Evolutionary conservation across 495 filamentous ascomycete species (phyloP), one percentile per base, ranked within the genome.

Genomic region (Bacidia rubella): DNA sequence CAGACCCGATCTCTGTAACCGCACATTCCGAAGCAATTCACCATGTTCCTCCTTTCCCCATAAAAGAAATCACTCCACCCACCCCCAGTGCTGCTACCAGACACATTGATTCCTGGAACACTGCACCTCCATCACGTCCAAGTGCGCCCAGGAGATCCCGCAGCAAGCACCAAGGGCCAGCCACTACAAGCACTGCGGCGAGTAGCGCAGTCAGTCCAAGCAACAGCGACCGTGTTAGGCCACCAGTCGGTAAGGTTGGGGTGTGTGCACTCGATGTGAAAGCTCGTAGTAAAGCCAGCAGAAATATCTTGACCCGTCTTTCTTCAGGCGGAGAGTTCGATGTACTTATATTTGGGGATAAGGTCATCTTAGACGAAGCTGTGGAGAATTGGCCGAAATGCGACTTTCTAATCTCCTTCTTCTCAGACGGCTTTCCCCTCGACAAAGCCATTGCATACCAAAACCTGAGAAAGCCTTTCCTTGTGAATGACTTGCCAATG

Each of bases 381-480:
- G 71, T 85, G 43, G 82, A 84, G 59, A 82, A 85, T 59, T 86
- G 82, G 82, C 82, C 82, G 32, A 4, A 40, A 11, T 77, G 88
- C 65, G 92, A 99, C 66, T 99, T 92, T 60, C 70, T 99, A 20
- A 92, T 99, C 45, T 90, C 88, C 19, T 99, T 99, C 67, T 99
- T 95, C 68, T 95, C 88, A 0, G 90, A 94, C 65, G 92, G 92
- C 0, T 99, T 99, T 57, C 92, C 92, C 0, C 69, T 99, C 27
- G 90, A 99, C 44, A 99, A 97, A 65, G 93, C 92, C 3, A 93
- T 97, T 60, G 85, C 87, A 12, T 99, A 99, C 65, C 84, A 85
- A 41, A 83, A 83, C 55, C 75, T 94, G 10, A 81, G 92, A 38
- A 95, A 90, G 62, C 93, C 92, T 11, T 95, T 95, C 54, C 95